Base-by-base conservation (phyloP, 805 yeast genomes). In the Monosporozyma unispora region DNA sequence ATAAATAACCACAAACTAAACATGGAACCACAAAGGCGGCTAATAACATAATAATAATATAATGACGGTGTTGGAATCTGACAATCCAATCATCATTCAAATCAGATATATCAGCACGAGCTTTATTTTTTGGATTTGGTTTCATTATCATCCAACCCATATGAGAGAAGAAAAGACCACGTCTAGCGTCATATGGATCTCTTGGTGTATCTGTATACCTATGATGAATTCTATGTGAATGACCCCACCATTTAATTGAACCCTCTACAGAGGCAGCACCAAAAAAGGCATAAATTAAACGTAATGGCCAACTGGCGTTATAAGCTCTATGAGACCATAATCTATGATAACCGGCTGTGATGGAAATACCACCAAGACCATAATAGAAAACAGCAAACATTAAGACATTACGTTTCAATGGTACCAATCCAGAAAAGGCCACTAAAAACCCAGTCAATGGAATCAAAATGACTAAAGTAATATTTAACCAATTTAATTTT, bases 231-330 rank as follows among this genome's bases (percentile, higher is more conserved):
- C 95, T 78, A 70, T 86, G 95, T 47, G 84, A 77, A 65, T 85
- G 93, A 45, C 84, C 79, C 95, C 95, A 86, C 93, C 93, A 85
- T 68, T 85, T 85, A 66, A 85, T 81, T 40, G 91, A 84, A 56
- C 95, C 95, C 67, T 85, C 89, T 45, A 85, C 81, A 49, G 89
- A 80, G 41, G 89, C 85, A 31, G 91, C 87, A 54, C 95, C 95
- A 59, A 85, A 85, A 25, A 83, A 66, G 5, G 91, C 95, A 62
- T 70, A 84, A 57, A 82, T 78, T 41, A 83, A 60, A 56, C 80
- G 76, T 41, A 82, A 72, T 14, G 87, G 82, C 61, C 74, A 64
- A 52, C 71, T 74, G 14, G 84, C 89, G 48, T 75, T 75, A 60
- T 80, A 85, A 18, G 91, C 73, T 64, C 82, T 80, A 68, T 86